A percentile compares a stretch with the other conserved stretches of the same genome.
Conservation (phyloP, 345 rosid species). For the Aquilaria sinensis region DNA sequence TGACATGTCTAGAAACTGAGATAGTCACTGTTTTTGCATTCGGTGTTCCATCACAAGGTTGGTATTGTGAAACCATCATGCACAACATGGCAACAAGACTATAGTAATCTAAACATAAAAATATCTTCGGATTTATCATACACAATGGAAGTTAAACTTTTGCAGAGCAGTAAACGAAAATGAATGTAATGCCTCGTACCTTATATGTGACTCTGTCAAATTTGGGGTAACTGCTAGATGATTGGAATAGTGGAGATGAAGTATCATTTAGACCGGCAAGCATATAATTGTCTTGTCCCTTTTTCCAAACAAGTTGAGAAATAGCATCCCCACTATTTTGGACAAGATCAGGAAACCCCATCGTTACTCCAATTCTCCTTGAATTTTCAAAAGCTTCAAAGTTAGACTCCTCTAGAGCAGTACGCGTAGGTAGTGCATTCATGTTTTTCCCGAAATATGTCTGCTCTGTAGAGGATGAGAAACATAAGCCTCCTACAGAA, state of each 20-base stretch:
- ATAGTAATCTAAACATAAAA: too few relatives aligned
- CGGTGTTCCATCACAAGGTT: too few relatives aligned
- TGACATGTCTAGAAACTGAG: too few relatives aligned
- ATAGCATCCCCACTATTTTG: conserved; percentile 22
- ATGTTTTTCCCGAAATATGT: conserved; percentile 17
- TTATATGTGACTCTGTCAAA: conserved; percentile 27
- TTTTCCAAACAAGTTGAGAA: conserved; percentile 33
- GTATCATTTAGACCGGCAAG: conserved; percentile 25
- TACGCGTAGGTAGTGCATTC: conserved; percentile 15
- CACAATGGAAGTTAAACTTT: too few relatives aligned
- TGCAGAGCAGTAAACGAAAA: background rate
- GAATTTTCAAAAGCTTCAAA: conserved; percentile 18
- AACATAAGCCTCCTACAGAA: conserved; percentile 18
- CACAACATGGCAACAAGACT: too few relatives aligned
- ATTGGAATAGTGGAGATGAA: conserved; percentile 24
- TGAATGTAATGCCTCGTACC: conserved; percentile 23
- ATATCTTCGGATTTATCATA: too few relatives aligned
- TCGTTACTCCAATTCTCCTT: conserved; percentile 18
- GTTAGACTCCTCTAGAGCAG: conserved; percentile 12
- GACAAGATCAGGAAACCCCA: conserved; percentile 19
- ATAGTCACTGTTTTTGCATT: too few relatives aligned
- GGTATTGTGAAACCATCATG: too few relatives aligned
- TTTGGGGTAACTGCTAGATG: conserved; percentile 28
- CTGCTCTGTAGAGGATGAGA: conserved; percentile 13
- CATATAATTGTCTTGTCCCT: conserved; percentile 24